A percentile compares a stretch with the other conserved stretches of the same genome.
Evolutionary conservation across 805 yeast genomes (phyloP).

Genomic region (Saccharomycopsis oosterbeekiorum): DNA sequence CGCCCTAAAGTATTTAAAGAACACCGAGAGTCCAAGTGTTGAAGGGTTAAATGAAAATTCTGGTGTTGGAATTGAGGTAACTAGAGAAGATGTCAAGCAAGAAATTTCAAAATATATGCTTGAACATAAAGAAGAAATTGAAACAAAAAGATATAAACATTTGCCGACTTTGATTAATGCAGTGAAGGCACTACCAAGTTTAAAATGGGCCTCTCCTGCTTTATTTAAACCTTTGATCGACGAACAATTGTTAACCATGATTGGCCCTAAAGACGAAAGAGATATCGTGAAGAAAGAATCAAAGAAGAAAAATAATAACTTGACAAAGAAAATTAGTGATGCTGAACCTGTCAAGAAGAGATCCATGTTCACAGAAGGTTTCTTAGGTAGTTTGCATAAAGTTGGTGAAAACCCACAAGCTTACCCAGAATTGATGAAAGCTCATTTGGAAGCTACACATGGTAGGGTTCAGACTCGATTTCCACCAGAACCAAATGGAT

Average conservation of each 20-base stretch:
- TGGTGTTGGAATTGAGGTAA: slow-evolving; percentile 75
- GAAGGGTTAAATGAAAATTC: slow-evolving; percentile 51
- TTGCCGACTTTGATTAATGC: slow-evolving; percentile 73
- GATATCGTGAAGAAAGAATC: slow-evolving; percentile 73
- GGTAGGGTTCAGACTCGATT: slow-evolving; percentile 89
- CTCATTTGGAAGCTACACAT: slow-evolving; percentile 66
- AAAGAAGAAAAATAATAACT: slow-evolving; percentile 35
- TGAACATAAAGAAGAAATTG: slow-evolving; percentile 48
- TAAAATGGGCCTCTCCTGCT: slow-evolving; percentile 90
- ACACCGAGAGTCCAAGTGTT: slow-evolving; percentile 34
- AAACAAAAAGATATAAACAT: slow-evolving; percentile 64
- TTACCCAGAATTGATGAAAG: slow-evolving; percentile 72
- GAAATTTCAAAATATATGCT: slow-evolving; percentile 53
- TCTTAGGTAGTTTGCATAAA: slow-evolving; percentile 87
- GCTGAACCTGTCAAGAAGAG: slow-evolving; percentile 27
- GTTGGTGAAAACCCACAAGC: slow-evolving; percentile 94
- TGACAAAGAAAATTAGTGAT: slow-evolving; percentile 20
- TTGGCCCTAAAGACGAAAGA: slow-evolving; percentile 96
- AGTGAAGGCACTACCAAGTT: slow-evolving; percentile 57
- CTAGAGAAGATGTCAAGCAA: slow-evolving; percentile 51
- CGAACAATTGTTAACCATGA: slow-evolving; percentile 51
- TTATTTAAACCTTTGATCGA: slow-evolving; percentile 84
- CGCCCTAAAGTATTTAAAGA: slow-evolving; percentile 64
- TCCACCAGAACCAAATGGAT: slow-evolving; percentile 99
- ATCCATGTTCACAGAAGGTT: slow-evolving; percentile 92